phyloP scores from a whole-genome alignment of 768 basidiomycete genomes.

The Naganishia vaughanmartiniae region DNA sequence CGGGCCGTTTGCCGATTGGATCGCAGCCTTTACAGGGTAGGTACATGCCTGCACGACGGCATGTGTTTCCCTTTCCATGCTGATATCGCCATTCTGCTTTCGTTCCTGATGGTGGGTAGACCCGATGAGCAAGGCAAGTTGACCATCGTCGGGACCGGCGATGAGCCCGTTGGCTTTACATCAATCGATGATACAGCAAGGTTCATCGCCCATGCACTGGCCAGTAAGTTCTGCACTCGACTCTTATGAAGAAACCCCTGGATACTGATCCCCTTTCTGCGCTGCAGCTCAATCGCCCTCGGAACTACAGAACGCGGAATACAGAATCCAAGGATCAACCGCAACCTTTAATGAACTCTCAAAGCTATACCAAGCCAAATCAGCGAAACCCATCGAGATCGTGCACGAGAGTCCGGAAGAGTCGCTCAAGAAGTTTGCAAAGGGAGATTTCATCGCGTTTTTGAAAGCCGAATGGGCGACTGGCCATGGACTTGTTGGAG shows the following conservation, averaged over 20 bases:
- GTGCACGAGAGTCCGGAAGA: constrained; percentile 13
- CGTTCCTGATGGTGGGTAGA: background rate
- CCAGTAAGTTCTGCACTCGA: too few species aligned
- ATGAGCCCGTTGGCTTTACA: constrained; percentile 21
- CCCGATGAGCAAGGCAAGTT: constrained; percentile 26
- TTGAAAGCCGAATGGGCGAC: constrained; percentile 25
- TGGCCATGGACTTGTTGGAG: constrained; percentile 11
- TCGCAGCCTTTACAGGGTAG: background rate
- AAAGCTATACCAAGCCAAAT: background rate
- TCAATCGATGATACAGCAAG: constrained; percentile 13
- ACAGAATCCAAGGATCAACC: constrained; percentile 22
- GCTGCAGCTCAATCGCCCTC: constrained; percentile 1
- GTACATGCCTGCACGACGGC: background rate
- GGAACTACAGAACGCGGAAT: constrained; percentile 11
- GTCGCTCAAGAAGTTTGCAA: constrained; percentile 16
- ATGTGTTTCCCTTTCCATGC: background rate
- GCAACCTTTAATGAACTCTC: constrained; percentile 8
- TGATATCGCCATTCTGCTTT: background rate
- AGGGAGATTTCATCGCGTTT: constrained; percentile 27
- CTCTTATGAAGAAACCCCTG: too few species aligned
- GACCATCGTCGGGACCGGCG: constrained; percentile 21
- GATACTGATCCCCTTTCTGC: background rate
- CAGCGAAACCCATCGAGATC: constrained; percentile 2
- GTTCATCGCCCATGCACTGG: constrained; percentile 17
- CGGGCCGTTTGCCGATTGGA: constrained; percentile 32